Conservation (phyloP, 2,329 filamentous ascomycete species). For the Byssochlamys sp. region DNA sequence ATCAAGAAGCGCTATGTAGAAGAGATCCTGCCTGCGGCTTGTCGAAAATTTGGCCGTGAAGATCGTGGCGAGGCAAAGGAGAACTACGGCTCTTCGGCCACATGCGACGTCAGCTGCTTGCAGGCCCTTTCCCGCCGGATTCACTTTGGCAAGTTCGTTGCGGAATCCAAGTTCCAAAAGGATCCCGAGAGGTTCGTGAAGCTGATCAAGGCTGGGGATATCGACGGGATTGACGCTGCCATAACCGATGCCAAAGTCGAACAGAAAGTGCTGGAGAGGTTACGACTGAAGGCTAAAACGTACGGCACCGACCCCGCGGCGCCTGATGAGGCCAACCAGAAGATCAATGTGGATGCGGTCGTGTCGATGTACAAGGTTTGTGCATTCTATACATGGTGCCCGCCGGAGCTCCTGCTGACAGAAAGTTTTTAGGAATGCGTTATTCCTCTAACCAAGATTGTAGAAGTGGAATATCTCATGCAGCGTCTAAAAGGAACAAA, state of each 20-base stretch:
- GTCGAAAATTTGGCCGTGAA: constrained; percentile 60
- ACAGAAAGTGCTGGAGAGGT: constrained; percentile 75
- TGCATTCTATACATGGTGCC: not conserved
- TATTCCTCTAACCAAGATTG: constrained; percentile 93
- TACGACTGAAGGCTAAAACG: constrained; percentile 80
- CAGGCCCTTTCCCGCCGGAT: constrained; percentile 84
- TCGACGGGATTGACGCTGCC: constrained; percentile 70
- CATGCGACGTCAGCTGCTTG: constrained; percentile 78
- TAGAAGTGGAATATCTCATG: constrained; percentile 97
- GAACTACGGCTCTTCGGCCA: constrained; percentile 89
- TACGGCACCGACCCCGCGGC: constrained; percentile 83
- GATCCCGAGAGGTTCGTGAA: constrained; percentile 71
- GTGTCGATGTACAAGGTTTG: constrained; percentile 68
- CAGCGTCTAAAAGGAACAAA: constrained; percentile 59
- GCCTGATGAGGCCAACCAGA: constrained; percentile 40
- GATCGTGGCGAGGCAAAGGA: constrained; percentile 80
- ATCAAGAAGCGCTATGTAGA: constrained; percentile 80
- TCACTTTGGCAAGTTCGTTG: constrained; percentile 97
- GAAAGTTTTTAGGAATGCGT: constrained; percentile 53
- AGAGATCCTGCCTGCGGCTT: constrained; percentile 73
- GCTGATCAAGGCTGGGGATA: constrained; percentile 72
- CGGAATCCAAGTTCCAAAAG: constrained; percentile 84
- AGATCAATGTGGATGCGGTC: constrained; percentile 88
- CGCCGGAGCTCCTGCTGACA: constrained; percentile 1
- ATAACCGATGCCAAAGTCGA: constrained; percentile 88